phyloP scores from a whole-genome alignment of 2,329 filamentous ascomycete species.

The Pseudogymnoascus sp. region DNA sequence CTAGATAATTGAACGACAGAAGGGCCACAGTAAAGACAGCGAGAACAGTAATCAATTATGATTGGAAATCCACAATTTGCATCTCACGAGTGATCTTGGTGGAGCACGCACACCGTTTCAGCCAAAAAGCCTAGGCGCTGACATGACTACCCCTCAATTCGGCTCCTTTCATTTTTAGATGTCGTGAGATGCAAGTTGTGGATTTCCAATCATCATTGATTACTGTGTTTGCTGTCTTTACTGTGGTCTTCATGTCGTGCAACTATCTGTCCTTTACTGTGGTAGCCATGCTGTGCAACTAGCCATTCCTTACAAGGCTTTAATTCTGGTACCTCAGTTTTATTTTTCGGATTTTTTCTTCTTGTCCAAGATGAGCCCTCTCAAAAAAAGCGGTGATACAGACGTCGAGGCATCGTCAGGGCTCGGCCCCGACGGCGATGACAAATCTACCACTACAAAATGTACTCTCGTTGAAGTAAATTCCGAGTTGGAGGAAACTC shows the following conservation, averaged over 20 bases:
- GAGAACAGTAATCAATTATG: neutral
- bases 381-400: neutral
- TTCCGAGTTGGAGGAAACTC: neutral
- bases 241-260: neutral
- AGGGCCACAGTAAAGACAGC: neutral
- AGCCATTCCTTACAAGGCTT: neutral
- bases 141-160: neutral
- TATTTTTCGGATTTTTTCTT: neutral
- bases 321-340: neutral
- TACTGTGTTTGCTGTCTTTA: neutral
- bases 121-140: neutral
- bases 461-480: neutral
- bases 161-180: neutral
- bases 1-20: neutral
- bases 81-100: neutral
- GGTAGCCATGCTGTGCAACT: neutral
- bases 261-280: neutral
- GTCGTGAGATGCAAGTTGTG: neutral
- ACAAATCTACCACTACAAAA: neutral
- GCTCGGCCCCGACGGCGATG: neutral
- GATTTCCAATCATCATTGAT: neutral
- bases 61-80: neutral
- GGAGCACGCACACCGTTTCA: neutral
- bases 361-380: neutral
- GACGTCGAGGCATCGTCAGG: neutral